Evolutionary conservation across 108 stramenopile genomes (phyloP), one percentile per base, ranked within the genome.

Genomic region (Nitzschia inconspicua): DNA sequence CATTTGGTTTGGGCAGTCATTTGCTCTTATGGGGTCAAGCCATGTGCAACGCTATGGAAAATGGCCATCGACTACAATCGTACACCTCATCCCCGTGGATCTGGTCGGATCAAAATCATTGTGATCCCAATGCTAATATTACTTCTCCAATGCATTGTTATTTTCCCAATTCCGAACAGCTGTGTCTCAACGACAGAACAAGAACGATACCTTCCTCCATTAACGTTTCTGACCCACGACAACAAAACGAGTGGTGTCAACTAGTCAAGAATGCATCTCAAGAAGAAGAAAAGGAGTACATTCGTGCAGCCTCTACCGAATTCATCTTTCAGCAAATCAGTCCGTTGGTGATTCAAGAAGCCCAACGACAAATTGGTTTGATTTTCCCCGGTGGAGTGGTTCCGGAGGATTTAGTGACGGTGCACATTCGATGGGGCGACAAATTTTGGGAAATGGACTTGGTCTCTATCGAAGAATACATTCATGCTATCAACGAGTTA

Each of bases 351-450:
- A 67, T 84, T 63, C 63, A 65, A 41, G 83, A 84, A 59, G 83
- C 83, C 14, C 44, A 75, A 60, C 64, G 77, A 37, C 83, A 84
- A 62, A 29, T 73, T 32, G 63, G 63, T 3, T 10, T 72, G 5
- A 19, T 75, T 0, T 80, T 80, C 65, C 59, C 46, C 1, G 35
- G 43, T 27, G 63, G 61, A 0, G 43, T 46, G 6, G 67, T 58
- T 7, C 79, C 79, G 20, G 48, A 51, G 1, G 57, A 80, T 50
- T 20, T 84, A 35, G 72, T 84, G 6, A 75, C 83, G 10, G 83
- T 84, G 0, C 79, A 84, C 53, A 68, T 84, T 39, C 73, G 83
- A 35, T 80, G 79, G 83, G 83, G 83, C 5, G 83, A 84, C 57
- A 84, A 84, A 36, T 72, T 63, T 44, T 70, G 64, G 70, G 83